phyloP scores from a whole-genome alignment of 2,329 filamentous ascomycete genomes.

The Colletotrichum sp. region DNA sequence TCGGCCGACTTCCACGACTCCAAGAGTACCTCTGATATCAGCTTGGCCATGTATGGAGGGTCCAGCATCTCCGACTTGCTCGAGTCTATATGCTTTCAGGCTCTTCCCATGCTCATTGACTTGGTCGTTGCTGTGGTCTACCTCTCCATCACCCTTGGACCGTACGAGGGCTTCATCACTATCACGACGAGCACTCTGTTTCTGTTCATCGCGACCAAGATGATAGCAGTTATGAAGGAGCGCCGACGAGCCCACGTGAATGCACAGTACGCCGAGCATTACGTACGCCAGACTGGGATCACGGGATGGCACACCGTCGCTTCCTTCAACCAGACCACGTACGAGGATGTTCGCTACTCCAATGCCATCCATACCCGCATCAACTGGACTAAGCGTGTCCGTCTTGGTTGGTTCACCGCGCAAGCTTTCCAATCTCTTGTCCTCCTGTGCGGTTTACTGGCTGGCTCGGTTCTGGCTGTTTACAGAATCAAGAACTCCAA shows the following conservation, averaged over 20 bases:
- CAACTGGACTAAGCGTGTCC: constrained; percentile 16
- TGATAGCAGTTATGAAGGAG: constrained; percentile 55
- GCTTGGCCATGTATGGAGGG: constrained; percentile 61
- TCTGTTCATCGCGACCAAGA: constrained; percentile 55
- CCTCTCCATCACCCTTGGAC: constrained; percentile 61
- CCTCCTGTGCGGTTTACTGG: constrained; percentile 72
- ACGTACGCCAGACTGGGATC: constrained; percentile 59
- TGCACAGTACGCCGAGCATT: constrained; percentile 60
- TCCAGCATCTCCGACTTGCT: constrained; percentile 59
- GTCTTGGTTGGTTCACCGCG: constrained; percentile 18
- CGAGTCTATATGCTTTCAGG: constrained; percentile 62
- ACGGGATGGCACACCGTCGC: constrained; percentile 65
- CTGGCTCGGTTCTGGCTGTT: constrained; percentile 63
- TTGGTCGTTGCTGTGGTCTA: constrained; percentile 64
- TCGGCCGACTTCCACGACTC: constrained; percentile 67
- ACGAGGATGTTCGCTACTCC: constrained; percentile 60
- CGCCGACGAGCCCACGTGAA: constrained; percentile 56
- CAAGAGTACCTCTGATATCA: constrained; percentile 63
- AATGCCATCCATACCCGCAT: constrained; percentile 44
- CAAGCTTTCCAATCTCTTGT: constrained; percentile 49
- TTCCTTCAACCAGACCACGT: constrained; percentile 63
- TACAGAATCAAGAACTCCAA: constrained; percentile 69
- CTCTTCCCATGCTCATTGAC: constrained; percentile 65
- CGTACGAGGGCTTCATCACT: constrained; percentile 68
- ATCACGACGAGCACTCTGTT: constrained; percentile 63